Base-by-base conservation (phyloP, 129 eudicot species). In the Sambucus nigra region DNA sequence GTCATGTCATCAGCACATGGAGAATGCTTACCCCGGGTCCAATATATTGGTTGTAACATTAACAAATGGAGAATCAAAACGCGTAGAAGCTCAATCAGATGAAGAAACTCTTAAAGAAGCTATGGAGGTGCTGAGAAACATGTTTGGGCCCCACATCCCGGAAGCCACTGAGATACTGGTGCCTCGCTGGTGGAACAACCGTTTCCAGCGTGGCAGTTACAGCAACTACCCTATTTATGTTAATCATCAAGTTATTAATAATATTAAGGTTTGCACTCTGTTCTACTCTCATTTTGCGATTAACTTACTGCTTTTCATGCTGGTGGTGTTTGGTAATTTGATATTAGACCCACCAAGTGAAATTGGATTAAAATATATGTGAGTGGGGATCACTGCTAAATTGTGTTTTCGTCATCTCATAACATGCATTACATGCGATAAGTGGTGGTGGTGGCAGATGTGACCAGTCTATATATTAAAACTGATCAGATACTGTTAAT, bases 121-220 rank as follows among this genome's bases (percentile, higher is more conserved):
- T 49, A 89, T 89, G 97, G 81, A 76, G 57, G 95, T 89, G 2
- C 73, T 89, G 39, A 73, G 83, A 42, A 73, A 73, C 70, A 84
- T 89, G 86, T 89, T 89, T 72, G 97, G 97, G 17, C 73, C 74
- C 1, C 64, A 81, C 55, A 84, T 84, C 44, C 97, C 95, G 1
- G 75, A 79, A 12, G 95, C 95, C 55, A 71, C 67, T 12, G 88
- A 78, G 50, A 84, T 89, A 35, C 73, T 89, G 1, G 95, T 89
- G 57, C 97, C 97, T 40, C 88, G 95, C 12, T 89, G 97, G 97
- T 81, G 87, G 82, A 84, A 65, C 59, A 81, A 89, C 53, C 88
- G 95, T 16, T 89, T 81, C 69, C 95, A 89, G 60, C 68, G 83
- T 26, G 95, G 97, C 41, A 84, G 95, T 63, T 89, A 84, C 60